Base-by-base conservation (phyloP, 805 yeast genomes). In the Saturnispora quitensis region DNA sequence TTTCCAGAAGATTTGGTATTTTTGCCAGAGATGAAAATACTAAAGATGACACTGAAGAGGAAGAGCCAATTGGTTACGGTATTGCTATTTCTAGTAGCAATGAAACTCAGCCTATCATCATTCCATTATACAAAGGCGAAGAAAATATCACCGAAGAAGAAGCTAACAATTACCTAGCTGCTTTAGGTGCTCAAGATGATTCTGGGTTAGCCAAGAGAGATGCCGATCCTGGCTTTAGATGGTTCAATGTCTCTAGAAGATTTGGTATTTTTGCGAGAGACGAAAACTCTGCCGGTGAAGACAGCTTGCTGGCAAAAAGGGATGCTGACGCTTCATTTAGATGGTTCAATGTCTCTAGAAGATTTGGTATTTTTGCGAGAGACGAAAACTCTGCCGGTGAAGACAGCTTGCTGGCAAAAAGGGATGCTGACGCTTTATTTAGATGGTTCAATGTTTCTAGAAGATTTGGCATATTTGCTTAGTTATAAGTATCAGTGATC, bases 171-270 rank as follows among this genome's bases (percentile, higher is more conserved):
- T 42, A 40, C 33, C 33, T 40, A 45, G 34, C 46, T 48, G 40
- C 46, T 5, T 31, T 22, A 12, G 42, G 46, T 13, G 40, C 9
- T 15, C 40, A 48, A 40, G 34, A 36, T 31, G 46, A 40, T 12
- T 43, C 51, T 36, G 47, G 43, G 20, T 49, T 49, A 28, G 13
- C 20, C 24, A 49, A 49, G 34, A 43, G 51, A 49, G 51, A 43
- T 9, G 51, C 51, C 12, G 9, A 15, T 25, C 40, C 47, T 3
- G 20, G 22, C 31, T 48, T 48, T 34, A 48, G 51, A 34, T 48
- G 51, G 51, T 33, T 22, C 18, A 24, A 48, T 18, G 47, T 43
- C 9, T 48, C 51, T 4, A 42, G 35, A 22, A 42, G 47, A 48
- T 42, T 42, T 43, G 45, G 45, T 22, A 48, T 42, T 25, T 48